Base-by-base conservation (phyloP, 352 stramenopile genomes). In the Globisporangium lucens region DNA sequence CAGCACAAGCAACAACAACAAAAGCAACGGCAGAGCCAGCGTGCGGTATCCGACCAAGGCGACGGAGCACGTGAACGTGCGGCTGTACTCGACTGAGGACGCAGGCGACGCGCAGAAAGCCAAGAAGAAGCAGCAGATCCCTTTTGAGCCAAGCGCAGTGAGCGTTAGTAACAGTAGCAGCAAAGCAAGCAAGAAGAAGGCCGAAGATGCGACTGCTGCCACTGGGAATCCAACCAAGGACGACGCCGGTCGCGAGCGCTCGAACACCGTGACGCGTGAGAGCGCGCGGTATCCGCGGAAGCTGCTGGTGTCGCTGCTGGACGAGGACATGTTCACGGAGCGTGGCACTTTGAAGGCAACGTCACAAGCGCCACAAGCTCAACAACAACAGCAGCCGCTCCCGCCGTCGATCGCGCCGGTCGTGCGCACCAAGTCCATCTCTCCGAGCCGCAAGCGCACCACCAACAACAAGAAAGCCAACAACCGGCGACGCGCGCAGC, bases 301-400 rank as follows among this genome's bases (percentile, higher is more conserved):
- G 29, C 66, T 71, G 5, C 59, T 71, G 10, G 35, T 85, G 8
- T 69, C 80, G 33, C 56, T 85, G 35, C 64, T 80, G 12, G 74
- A 82, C 35, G 67, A 70, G 29, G 65, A 55, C n/a, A 68, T 65
- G 4, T 60, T 71, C 56, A 56, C 66, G 10, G 38, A 33, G 13
- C 33, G 60, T 10, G 60, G 65, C 7, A 56, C 47, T 1, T 35
- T 61, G 0, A 66, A 65, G 22, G 4, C n/a, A 22, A 9, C 43
- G 35, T 9, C 35, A 12, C 10, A 10, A 17, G 8, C 4, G 3
- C 22, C 27, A 8, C 53, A 22, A 68, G 27, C 29, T 9, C 15
- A 33, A n/a, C 30, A 22, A 10, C 36, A 36, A 22, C 47, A 30
- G 9, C 41, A 49, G 9, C 47, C 36, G 2, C 49, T 66, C 9